phyloP scores from a whole-genome alignment of 2,329 filamentous ascomycete genomes.

The Beauveria asiatica region DNA sequence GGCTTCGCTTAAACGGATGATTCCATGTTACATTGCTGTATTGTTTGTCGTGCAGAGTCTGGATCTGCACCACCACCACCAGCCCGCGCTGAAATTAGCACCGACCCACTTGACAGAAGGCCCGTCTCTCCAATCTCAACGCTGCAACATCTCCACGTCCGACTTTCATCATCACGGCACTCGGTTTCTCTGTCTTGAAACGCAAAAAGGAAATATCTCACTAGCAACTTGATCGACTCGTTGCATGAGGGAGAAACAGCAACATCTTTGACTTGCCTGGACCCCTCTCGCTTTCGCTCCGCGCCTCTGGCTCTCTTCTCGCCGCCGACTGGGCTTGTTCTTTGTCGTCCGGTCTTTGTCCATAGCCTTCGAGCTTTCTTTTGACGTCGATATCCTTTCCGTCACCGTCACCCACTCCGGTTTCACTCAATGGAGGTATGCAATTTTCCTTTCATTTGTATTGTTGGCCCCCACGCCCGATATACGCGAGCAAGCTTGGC shows the following conservation, averaged over 20 bases:
- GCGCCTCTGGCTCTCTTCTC: conserved; percentile 2
- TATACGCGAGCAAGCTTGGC: not conserved
- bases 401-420: not conserved
- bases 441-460: not conserved
- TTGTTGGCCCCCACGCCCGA: not conserved
- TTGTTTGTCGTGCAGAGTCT: conserved; percentile 1
- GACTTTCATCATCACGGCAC: not conserved
- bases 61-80: not conserved
- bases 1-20: not conserved
- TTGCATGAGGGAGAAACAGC: not conserved
- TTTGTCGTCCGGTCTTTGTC: conserved; percentile 6
- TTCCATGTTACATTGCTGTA: not conserved
- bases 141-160: conserved; percentile 5
- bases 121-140: conserved; percentile 6
- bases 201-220: not conserved
- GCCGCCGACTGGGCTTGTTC: conserved; percentile 14
- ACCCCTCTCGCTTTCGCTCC: not conserved
- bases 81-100: not conserved
- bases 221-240: not conserved
- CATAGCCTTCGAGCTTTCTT: not conserved
- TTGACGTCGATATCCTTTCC: not conserved
- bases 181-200: conserved; percentile 6
- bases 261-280: not conserved
- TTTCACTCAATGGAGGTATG: conserved; percentile 12
- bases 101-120: not conserved